Percentiles rank a stretch among this genome's conserved stretches.
phyloP scores from a whole-genome alignment of 768 basidiomycete genomes.

The Podaxis rugospora region DNA sequence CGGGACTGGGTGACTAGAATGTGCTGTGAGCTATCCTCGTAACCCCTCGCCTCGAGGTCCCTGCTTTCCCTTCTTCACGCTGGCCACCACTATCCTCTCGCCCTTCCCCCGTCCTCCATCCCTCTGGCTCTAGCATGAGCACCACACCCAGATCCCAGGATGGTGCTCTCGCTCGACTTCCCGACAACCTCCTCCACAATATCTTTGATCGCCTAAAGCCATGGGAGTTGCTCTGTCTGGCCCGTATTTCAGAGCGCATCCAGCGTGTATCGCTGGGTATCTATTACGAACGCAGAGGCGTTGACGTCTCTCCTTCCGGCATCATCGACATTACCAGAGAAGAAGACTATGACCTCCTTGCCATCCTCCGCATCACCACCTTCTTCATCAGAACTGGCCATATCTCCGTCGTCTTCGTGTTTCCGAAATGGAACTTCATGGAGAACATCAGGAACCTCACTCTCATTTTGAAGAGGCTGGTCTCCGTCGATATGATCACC shows the following conservation, averaged over 20 bases:
- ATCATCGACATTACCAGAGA: constrained; percentile 12
- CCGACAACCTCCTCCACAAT: constrained; percentile 1
- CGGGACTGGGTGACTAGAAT: constrained; percentile 8
- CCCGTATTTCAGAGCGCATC: constrained; percentile 11
- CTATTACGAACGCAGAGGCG: constrained; percentile 11
- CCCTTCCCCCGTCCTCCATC: background rate
- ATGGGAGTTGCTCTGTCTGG: constrained; percentile 11
- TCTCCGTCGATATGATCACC: constrained; percentile 11
- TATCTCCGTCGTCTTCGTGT: constrained; percentile 12
- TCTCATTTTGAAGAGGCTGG: constrained; percentile 9
- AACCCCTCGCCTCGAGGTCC: constrained; percentile 7
- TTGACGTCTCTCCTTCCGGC: constrained; percentile 10
- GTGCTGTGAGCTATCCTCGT: background rate
- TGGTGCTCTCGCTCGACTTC: constrained; percentile 8
- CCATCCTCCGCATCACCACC: constrained; percentile 11
- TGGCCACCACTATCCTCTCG: constrained; percentile 3
- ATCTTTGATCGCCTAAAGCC: constrained; percentile 9
- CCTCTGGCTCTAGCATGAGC: constrained; percentile 8
- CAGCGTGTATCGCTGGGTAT: constrained; percentile 11
- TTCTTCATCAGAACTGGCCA: constrained; percentile 11
- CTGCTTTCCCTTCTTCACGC: constrained; percentile 5
- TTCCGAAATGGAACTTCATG: constrained; percentile 12
- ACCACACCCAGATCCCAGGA: background rate
- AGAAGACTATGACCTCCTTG: constrained; percentile 8
- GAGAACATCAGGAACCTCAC: constrained; percentile 11